Evolutionary conservation across 1,284 basidiomycete genomes (phyloP).

Genomic region (Sporisorium graminicola): DNA sequence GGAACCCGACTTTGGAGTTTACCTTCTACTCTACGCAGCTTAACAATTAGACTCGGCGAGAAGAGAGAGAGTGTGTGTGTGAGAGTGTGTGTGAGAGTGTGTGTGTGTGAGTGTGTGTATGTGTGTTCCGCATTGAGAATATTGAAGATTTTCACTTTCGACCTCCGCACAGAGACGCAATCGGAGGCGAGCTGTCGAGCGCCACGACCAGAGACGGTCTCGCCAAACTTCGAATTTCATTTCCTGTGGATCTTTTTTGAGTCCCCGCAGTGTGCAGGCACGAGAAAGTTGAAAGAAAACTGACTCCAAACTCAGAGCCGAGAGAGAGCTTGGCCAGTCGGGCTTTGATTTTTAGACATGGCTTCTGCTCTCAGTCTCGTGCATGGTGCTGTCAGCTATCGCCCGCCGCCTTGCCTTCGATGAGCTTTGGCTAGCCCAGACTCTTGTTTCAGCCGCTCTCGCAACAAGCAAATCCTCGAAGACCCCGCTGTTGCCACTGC

Average conservation of each 20-base stretch:
- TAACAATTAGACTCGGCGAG: no score
- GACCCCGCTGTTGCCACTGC: neutral
- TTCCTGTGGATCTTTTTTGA: neutral
- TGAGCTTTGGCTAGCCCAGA: constrained; percentile 12
- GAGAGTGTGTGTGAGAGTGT: neutral
- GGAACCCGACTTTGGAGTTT: neutral
- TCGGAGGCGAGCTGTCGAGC: neutral
- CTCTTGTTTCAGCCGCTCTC: constrained; percentile 18
- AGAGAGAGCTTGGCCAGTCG: neutral
- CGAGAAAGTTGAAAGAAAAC: no score
- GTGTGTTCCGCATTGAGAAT: neutral
- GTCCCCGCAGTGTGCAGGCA: neutral
- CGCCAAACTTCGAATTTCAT: neutral
- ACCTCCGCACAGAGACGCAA: neutral
- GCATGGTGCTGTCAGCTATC: constrained; percentile 1
- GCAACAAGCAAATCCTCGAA: neutral
- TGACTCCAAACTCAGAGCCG: neutral
- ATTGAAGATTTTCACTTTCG: neutral
- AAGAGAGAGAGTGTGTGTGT: no score
- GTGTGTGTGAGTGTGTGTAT: neutral
- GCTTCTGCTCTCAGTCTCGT: neutral
- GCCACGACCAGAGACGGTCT: neutral
- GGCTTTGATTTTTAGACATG: constrained; percentile 2
- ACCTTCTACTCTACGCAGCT: neutral
- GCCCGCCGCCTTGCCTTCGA: neutral